Evolutionary conservation across 352 stramenopile species (phyloP), one percentile per base, ranked within the genome.

Genomic region (Globisporangium lucens): DNA sequence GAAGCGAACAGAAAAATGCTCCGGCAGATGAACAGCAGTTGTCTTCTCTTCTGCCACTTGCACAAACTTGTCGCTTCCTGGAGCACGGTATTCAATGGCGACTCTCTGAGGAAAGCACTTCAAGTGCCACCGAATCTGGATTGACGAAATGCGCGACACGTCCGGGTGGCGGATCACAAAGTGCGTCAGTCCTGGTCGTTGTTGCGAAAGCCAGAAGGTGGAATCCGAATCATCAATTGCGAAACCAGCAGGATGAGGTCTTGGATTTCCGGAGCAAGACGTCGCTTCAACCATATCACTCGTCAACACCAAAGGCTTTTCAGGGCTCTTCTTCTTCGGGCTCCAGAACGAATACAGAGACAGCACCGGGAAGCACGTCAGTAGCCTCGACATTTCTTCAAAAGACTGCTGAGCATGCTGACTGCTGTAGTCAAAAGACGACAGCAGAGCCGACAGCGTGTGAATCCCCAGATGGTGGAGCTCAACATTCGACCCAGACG

Each of bases 291-390:
- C 77, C 58, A 77, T 75, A 0, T 78, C 69, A 41, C 75, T 78
- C 2, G 61, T 30, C 17, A 96, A 24, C 29, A 61, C 24, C 5
- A 95, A 68, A 17, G 75, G 49, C 41, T 79, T 83, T 62, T 96
- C 85, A 0, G 85, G 85, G 12, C 74, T 69, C 33, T 79, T 82
- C 52, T 86, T 89, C n/a, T 67, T 75, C 7, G 89, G 89, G 51
- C 87, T 94, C 89, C 89, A 96, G 63, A 93, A 96, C 20, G 87
- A 83, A 61, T 90, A 94, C 46, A 96, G 63, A 51, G 89, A 95
- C 13, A 96, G 70, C 51, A 79, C 75, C 0, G 87, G 87, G 30
- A 95, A 94, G 72, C 71, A 89, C 30, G 69, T 74, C n/a, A 96
- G 71, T 33, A 96, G 64, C n/a, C 84, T 78, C 8, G 83, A 77